Base-by-base conservation (phyloP, 306 rosid genomes). In the Quercus engelmannii region DNA sequence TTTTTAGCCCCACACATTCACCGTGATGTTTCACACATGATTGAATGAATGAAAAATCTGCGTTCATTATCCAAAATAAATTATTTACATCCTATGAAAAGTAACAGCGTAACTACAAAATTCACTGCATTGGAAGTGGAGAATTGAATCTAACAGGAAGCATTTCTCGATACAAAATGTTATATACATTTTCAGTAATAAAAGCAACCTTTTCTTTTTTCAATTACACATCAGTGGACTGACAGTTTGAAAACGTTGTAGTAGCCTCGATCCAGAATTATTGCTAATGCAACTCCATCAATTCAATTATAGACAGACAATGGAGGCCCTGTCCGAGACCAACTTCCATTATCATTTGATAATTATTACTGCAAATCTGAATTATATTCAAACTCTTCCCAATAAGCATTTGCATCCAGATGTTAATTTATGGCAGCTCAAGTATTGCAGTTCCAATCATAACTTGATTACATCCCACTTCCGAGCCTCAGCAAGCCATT, bases 381-480 rank as follows among this genome's bases (percentile, higher is more conserved):
- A 73, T 73, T 86, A 78, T 65, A 85, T 69, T 75, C 41, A 18
- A 79, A 25, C 75, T 82, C 76, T 69, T 63, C 64, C 69, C 31
- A 51, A 51, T 74, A 51, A 43, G 69, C 71, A 62, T 51, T 68
- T 30, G 52, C 17, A 35, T n/a, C 78, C 69, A 62, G 73, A 62
- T 61, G 70, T 69, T 59, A 49, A 71, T 81, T 46, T 63, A 65
- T 51, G 77, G 81, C 76, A 75, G 85, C 61, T 58, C 1, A 77
- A 80, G 52, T 38, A 74, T 59, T 71, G 69, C 71, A 72, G 26
- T 58, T 62, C 76, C 75, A 81, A 79, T 75, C 78, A 86, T 86
- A 81, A 79, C 74, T 83, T 82, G 75, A 23, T 82, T 56, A 31
- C 55, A 76, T 83, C 81, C 71, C 69, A 74, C 71, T 62, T 71